Conservation (phyloP, 352 stramenopile species). For the Pythium biforme region DNA sequence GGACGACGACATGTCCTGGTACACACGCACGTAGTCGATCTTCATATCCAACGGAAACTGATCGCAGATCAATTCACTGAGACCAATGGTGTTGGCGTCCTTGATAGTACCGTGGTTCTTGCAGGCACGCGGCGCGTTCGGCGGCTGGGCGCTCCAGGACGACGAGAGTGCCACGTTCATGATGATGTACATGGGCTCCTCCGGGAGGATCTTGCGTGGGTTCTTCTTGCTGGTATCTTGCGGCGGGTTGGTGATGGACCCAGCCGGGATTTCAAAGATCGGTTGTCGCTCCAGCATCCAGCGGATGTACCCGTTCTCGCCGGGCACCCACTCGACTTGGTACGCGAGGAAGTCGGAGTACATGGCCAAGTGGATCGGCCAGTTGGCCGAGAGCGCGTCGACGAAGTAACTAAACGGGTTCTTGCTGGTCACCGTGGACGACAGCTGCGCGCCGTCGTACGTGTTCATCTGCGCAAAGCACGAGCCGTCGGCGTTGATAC, state of each 20-base stretch:
- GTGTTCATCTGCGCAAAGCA: constrained; percentile 59
- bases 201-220: constrained; percentile 51
- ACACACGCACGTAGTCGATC: constrained; percentile 75
- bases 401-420: constrained; percentile 47
- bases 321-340: constrained; percentile 61
- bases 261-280: constrained; percentile 59
- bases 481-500: constrained; percentile 62
- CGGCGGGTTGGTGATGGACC: constrained; percentile 41
- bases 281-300: constrained; percentile 51
- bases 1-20: constrained; percentile 46
- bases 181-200: constrained; percentile 71
- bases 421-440: neutral
- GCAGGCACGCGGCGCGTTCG: constrained; percentile 40
- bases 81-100: constrained; percentile 42
- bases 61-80: constrained; percentile 61
- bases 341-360: constrained; percentile 56
- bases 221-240: constrained; percentile 43
- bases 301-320: constrained; percentile 47
- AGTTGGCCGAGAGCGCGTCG: constrained; percentile 65
- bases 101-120: constrained; percentile 31
- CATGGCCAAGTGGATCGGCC: constrained; percentile 48
- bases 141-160: constrained; percentile 42
- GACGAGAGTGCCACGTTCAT: constrained; percentile 57
- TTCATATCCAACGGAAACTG: constrained; percentile 63
- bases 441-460: constrained; percentile 49